phyloP scores from a whole-genome alignment of 495 filamentous ascomycete genomes.

The Penicillium cosmopolitanum region DNA sequence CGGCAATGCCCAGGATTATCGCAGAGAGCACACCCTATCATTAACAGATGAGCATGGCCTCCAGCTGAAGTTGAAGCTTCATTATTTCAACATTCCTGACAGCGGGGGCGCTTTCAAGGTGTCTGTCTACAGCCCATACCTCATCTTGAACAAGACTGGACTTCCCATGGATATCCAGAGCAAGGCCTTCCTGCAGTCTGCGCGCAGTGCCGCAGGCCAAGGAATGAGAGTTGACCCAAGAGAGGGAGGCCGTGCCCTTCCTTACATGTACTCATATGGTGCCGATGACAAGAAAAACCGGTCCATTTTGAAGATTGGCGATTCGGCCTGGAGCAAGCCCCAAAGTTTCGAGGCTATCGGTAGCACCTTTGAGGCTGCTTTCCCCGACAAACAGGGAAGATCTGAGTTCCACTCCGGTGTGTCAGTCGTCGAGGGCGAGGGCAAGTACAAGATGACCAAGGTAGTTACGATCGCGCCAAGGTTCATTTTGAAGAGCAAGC shows the following conservation, averaged over 20 bases:
- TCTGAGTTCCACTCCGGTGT: slow-evolving; percentile 89
- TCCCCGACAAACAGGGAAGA: slow-evolving; percentile 70
- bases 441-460: slow-evolving; percentile 97
- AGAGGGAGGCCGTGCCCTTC: slow-evolving; percentile 62
- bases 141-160: slow-evolving; percentile 94
- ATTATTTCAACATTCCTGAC: slow-evolving; percentile 90
- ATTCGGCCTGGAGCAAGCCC: slow-evolving; percentile 93
- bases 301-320: slow-evolving; percentile 80
- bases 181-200: slow-evolving; percentile 81
- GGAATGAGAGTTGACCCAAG: slow-evolving; percentile 57
- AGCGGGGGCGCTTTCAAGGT: slow-evolving; percentile 97
- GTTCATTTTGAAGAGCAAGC: slow-evolving; percentile 92
- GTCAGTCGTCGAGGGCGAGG: slow-evolving; percentile 84
- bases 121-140: slow-evolving; percentile 88
- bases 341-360: slow-evolving; percentile 99
- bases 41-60: slow-evolving; percentile 83
- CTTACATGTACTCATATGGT: slow-evolving; percentile 94
- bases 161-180: slow-evolving; percentile 85
- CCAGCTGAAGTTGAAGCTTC: slow-evolving; percentile 77
- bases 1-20: slow-evolving; percentile 84
- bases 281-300: slow-evolving; percentile 88
- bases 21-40: slow-evolving; percentile 75
- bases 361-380: slow-evolving; percentile 80
- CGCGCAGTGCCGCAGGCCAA: slow-evolving; percentile 81
- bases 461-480: slow-evolving; percentile 91